phyloP scores from a whole-genome alignment of 2,329 filamentous ascomycete genomes.

The Phialemoniopsis sp. region DNA sequence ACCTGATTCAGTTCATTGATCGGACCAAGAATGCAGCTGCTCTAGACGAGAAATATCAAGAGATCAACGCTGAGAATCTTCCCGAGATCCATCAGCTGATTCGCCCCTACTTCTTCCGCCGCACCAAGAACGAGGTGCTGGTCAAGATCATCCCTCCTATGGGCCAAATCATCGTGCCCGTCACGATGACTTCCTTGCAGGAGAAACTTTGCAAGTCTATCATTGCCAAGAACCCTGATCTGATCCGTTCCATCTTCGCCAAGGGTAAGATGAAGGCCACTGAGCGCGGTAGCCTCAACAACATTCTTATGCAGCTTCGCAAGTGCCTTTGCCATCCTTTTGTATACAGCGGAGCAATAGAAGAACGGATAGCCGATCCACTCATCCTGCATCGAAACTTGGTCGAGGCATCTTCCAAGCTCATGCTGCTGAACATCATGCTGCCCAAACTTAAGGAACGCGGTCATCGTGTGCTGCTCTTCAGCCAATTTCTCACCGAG shows the following conservation, averaged over 20 bases:
- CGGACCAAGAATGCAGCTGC: slow-evolving; percentile 61
- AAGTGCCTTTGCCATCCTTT: slow-evolving; percentile 97
- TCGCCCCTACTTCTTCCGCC: slow-evolving; percentile 62
- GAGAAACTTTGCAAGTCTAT: slow-evolving; percentile 95
- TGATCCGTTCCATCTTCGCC: slow-evolving; percentile 84
- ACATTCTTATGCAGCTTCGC: slow-evolving; percentile 90
- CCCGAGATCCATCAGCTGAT: slow-evolving; percentile 79
- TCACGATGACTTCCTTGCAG: slow-evolving; percentile 93
- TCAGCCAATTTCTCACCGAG: slow-evolving; percentile 91
- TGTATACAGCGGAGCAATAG: slow-evolving; percentile 85
- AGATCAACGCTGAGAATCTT: slow-evolving; percentile 81
- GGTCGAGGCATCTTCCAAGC: slow-evolving; percentile 86
- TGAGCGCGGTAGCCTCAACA: slow-evolving; percentile 81
- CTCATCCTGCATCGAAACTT: slow-evolving; percentile 71
- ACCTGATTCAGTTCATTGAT: slow-evolving; percentile 92
- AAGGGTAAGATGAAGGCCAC: slow-evolving; percentile 60
- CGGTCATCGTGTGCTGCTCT: slow-evolving; percentile 88
- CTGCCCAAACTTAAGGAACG: slow-evolving; percentile 80
- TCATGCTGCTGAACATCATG: slow-evolving; percentile 79
- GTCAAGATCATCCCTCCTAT: slow-evolving; percentile 83
- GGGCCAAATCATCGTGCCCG: slow-evolving; percentile 89
- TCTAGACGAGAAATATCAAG: slow-evolving; percentile 70
- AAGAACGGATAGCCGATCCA: slow-evolving; percentile 67
- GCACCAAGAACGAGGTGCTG: slow-evolving; percentile 87
- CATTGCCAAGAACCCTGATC: slow-evolving; percentile 80